A percentile compares a stretch with the other conserved stretches of the same genome.
Evolutionary conservation across 306 rosid species (phyloP).

Genomic region (Fragaria iinumae): DNA sequence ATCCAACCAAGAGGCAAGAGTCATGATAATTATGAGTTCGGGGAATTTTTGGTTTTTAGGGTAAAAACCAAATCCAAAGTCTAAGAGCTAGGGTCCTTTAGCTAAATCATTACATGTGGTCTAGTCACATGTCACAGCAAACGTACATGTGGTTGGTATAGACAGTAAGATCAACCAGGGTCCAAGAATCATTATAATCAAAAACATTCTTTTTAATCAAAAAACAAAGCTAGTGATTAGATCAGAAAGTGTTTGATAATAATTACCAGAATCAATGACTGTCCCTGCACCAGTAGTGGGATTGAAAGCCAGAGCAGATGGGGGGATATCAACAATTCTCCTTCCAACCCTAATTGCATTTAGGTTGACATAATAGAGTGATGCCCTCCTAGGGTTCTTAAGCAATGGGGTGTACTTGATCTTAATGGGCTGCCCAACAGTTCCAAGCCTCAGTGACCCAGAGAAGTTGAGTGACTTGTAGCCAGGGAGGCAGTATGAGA

Average conservation of each 20-base stretch:
- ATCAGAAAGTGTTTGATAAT: not conserved
- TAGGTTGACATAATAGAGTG: constrained; percentile 76
- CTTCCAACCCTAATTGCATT: constrained; percentile 70
- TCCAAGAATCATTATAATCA: constrained; percentile 7
- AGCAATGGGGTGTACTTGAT: constrained; percentile 83
- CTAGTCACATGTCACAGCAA: constrained; percentile 9
- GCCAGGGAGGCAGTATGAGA: constrained; percentile 92
- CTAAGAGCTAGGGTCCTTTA: not conserved
- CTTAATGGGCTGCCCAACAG: constrained; percentile 72
- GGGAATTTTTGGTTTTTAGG: not conserved
- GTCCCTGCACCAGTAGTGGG: constrained; percentile 86
- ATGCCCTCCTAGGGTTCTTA: constrained; percentile 77
- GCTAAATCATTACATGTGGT: constrained; percentile 1
- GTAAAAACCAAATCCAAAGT: not conserved
- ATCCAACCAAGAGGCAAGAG: not conserved
- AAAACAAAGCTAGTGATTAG: not conserved
- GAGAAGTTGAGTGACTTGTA: constrained; percentile 66
- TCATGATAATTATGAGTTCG: not conserved
- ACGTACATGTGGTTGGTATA: not conserved
- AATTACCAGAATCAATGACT: constrained; percentile 76
- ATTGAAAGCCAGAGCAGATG: constrained; percentile 68
- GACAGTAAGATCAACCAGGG: not conserved
- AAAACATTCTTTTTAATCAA: not conserved
- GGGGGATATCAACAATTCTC: constrained; percentile 71
- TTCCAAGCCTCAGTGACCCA: constrained; percentile 89